These are phyloP conservation scores for Aspergillus hancockii DNA, from an alignment of 495 filamentous ascomycete genomes.

Conservation along the genomic window DNA sequence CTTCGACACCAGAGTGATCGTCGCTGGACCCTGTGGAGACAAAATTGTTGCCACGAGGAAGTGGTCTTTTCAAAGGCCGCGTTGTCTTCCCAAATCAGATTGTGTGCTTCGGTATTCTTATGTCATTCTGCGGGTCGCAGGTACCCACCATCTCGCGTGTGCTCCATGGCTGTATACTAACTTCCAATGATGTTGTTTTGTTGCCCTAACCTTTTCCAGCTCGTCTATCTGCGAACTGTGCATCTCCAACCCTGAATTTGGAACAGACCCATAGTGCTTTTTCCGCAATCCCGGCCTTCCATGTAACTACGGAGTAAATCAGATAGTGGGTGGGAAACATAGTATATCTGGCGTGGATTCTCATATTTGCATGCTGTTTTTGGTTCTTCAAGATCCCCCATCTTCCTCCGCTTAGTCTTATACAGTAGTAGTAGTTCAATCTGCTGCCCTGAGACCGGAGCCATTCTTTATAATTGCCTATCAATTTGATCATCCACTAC, in stretches of 20 bases:
- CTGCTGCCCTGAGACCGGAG: constrained; percentile 9
- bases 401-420: constrained; percentile 10
- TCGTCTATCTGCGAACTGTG: constrained; percentile 5
- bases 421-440: neutral
- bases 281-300: neutral
- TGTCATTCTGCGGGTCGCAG: constrained; percentile 8
- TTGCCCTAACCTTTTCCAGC: neutral
- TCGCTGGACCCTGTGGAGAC: constrained; percentile 5
- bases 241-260: neutral
- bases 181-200: constrained; percentile 1
- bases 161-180: constrained; percentile 5
- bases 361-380: neutral
- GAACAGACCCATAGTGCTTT: constrained; percentile 3
- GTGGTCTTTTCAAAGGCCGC: neutral
- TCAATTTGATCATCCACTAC: neutral
- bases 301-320: neutral
- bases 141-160: constrained; percentile 10
- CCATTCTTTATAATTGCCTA: constrained; percentile 10
- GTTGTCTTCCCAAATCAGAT: constrained; percentile 12
- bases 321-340: neutral
- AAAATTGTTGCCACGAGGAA: constrained; percentile 6
- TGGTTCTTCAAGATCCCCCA: constrained; percentile 12
- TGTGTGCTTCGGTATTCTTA: constrained; percentile 8
- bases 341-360: constrained; percentile 10
- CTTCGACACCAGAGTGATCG: constrained; percentile 13